These are phyloP conservation scores for Xylaria multiplex DNA, from an alignment of 2,329 filamentous ascomycete species.

Conservation along the genomic window DNA sequence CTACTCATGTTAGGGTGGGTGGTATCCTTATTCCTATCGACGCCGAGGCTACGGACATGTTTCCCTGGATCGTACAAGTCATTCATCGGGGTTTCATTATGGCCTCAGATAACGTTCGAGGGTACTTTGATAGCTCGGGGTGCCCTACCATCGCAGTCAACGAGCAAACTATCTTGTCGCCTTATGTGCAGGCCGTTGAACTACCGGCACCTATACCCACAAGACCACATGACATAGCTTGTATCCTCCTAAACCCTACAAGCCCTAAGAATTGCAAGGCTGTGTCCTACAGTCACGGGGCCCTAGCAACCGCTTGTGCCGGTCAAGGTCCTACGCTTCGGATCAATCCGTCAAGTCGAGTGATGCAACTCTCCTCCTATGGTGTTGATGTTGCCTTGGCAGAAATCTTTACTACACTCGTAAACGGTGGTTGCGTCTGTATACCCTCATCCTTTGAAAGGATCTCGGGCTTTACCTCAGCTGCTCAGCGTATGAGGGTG, in stretches of 20 bases:
- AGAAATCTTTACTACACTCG: constrained; percentile 63
- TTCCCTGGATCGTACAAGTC: constrained; percentile 55
- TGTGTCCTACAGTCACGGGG: constrained; percentile 69
- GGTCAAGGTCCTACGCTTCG: constrained; percentile 62
- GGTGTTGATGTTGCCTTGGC: constrained; percentile 64
- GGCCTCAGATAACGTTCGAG: constrained; percentile 55
- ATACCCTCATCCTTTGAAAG: constrained; percentile 57
- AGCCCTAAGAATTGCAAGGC: constrained; percentile 68
- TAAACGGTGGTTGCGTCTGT: constrained; percentile 63
- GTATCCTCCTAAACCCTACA: constrained; percentile 69
- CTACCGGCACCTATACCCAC: constrained; percentile 48
- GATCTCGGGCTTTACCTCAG: constrained; percentile 55
- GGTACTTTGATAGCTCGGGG: constrained; percentile 53
- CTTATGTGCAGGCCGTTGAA: constrained; percentile 47
- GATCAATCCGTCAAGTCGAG: constrained; percentile 62
- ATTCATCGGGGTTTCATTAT: constrained; percentile 58
- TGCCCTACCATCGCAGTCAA: constrained; percentile 56
- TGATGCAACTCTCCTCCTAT: constrained; percentile 67
- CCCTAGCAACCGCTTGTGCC: constrained; percentile 64
- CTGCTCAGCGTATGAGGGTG: constrained; percentile 55
- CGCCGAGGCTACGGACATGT: constrained; percentile 54
- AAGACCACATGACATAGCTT: constrained; percentile 62
- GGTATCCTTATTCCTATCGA: constrained; percentile 63
- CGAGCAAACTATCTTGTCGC: constrained; percentile 53
- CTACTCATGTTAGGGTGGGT: constrained; percentile 51